Evolutionary conservation across 208 protist species (phyloP).

Genomic region (Acanthamoeba castellanii): DNA sequence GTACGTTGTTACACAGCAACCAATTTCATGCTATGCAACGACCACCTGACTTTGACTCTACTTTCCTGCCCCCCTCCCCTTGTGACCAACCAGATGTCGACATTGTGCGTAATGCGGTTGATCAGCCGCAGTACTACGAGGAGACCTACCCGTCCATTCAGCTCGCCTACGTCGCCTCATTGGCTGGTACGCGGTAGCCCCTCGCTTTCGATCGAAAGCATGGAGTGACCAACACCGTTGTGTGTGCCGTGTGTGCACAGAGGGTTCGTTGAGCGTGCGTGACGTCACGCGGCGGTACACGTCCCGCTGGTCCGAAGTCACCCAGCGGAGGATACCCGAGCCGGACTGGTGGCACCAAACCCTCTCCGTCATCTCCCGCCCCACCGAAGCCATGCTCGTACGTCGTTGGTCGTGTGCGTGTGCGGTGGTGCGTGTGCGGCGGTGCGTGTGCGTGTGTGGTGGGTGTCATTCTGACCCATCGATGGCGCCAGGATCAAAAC

Average conservation of each 20-base stretch:
- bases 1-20: neutral
- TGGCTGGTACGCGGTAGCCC: neutral
- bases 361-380: conserved; percentile 4
- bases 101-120: neutral
- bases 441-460: neutral
- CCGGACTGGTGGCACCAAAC: conserved; percentile 46
- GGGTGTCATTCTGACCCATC: neutral
- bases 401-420: neutral
- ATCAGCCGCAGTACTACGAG: conserved; percentile 17
- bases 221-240: neutral
- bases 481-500: neutral
- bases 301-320: conserved; percentile 58
- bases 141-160: neutral
- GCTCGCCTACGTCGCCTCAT: neutral
- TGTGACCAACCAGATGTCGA: neutral
- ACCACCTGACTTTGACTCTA: neutral
- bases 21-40: neutral
- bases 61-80: neutral
- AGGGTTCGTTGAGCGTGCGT: conserved; percentile 2
- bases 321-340: neutral
- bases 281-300: conserved; percentile 42
- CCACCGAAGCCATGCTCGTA: neutral
- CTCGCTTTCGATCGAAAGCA: neutral
- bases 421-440: neutral
- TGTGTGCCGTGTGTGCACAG: neutral